phyloP scores from a whole-genome alignment of 202 grass and related monocot genomes.

The Cymbopogon flexuosus region DNA sequence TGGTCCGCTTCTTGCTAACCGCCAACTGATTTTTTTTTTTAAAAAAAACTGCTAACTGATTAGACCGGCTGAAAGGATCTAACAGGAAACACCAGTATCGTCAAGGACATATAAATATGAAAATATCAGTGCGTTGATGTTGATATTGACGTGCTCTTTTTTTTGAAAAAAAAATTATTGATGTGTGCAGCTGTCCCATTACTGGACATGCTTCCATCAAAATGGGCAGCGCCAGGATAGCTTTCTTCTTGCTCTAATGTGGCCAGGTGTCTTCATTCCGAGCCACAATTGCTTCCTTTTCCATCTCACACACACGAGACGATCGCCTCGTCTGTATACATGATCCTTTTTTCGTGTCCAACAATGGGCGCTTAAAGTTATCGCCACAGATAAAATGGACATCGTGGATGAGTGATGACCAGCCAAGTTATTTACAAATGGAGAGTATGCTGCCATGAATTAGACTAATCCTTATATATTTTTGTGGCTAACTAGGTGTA shows the following conservation, averaged over 20 bases:
- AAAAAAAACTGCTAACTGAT: neutral
- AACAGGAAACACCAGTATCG: slow-evolving; percentile 4
- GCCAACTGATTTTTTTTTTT: neutral
- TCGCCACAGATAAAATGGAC: slow-evolving; percentile 25
- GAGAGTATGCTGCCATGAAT: neutral
- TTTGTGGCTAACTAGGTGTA: neutral
- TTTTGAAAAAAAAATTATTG: neutral
- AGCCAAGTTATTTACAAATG: neutral
- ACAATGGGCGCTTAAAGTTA: neutral
- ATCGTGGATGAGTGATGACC: slow-evolving; percentile 28
- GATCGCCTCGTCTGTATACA: neutral
- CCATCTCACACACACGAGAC: neutral
- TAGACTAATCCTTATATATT: neutral
- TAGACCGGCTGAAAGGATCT: neutral
- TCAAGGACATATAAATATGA: slow-evolving; percentile 27
- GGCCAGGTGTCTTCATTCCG: slow-evolving; percentile 29
- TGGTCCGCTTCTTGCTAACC: slow-evolving; percentile 20
- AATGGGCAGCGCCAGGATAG: slow-evolving; percentile 27
- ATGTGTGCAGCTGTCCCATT: neutral
- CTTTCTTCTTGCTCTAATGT: slow-evolving; percentile 34
- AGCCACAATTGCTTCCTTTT: slow-evolving; percentile 36
- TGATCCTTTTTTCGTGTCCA: neutral
- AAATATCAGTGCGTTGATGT: slow-evolving; percentile 32
- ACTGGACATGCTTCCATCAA: slow-evolving; percentile 1
- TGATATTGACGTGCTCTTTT: too few species aligned